Evolutionary conservation across 495 filamentous ascomycete genomes (phyloP).

Genomic region (Haplographium delicatum): DNA sequence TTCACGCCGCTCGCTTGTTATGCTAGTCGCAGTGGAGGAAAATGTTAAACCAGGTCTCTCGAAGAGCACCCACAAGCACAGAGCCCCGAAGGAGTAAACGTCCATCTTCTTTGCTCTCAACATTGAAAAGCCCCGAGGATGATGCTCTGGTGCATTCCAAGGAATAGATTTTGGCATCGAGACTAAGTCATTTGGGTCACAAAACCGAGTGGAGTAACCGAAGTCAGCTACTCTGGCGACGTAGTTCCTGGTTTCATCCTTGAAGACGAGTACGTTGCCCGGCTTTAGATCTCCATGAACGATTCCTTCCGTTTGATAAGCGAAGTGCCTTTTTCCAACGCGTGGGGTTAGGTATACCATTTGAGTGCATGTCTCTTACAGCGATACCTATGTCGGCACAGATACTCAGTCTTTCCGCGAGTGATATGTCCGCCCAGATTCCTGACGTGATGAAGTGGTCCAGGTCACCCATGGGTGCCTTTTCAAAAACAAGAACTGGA

Average conservation of each 20-base stretch:
- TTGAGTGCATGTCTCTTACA: not conserved
- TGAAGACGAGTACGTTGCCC: not conserved
- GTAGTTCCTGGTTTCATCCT: not conserved
- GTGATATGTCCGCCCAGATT: not conserved
- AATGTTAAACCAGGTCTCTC: too few species aligned
- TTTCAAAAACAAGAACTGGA: not conserved
- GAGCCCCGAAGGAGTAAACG: not conserved
- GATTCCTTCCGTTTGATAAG: too few species aligned
- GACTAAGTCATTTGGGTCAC: not conserved
- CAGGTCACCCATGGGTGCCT: not conserved
- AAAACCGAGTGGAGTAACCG: not conserved
- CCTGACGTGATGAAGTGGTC: not conserved
- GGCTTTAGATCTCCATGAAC: not conserved
- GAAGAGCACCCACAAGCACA: not conserved
- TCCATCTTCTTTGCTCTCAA: not conserved
- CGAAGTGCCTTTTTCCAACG: too few species aligned
- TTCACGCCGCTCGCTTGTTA: too few species aligned
- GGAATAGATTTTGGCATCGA: not conserved
- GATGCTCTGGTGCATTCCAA: not conserved
- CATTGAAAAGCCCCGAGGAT: not conserved
- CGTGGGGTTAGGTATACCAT: too few species aligned
- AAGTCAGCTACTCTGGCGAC: not conserved
- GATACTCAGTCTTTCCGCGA: not conserved
- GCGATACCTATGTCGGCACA: not conserved
- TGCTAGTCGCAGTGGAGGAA: too few species aligned